Percentiles rank a stretch among this genome's conserved stretches.
Conservation (phyloP, 371 early-diverging fungal species). For the Paramicrosporidium saccamoebae region DNA sequence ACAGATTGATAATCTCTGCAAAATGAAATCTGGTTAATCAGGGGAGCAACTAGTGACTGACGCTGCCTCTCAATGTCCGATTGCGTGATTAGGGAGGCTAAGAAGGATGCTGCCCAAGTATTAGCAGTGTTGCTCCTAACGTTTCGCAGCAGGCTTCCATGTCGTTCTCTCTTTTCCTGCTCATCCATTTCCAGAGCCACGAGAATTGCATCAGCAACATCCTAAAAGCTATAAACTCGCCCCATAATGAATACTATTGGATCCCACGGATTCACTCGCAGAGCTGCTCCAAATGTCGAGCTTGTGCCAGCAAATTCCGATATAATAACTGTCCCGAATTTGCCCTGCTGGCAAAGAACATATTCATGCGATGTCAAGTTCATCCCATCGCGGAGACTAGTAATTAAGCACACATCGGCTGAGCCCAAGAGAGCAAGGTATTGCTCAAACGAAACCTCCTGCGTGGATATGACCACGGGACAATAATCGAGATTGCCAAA, state of each 20-base stretch:
- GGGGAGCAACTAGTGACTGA: no score
- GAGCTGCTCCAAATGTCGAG: slow-evolving; percentile 50
- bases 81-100: no score
- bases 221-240: slow-evolving; percentile 8
- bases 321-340: slow-evolving; percentile 60
- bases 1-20: no score
- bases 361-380: slow-evolving; percentile 93
- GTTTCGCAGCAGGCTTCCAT: slow-evolving; percentile 42
- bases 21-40: no score
- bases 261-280: slow-evolving; percentile 94
- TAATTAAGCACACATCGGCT: slow-evolving; percentile 81
- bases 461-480: slow-evolving; percentile 35
- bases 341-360: slow-evolving; percentile 78
- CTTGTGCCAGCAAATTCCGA: slow-evolving; percentile 92
- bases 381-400: slow-evolving; percentile 94
- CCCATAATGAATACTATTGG: slow-evolving; percentile 9
- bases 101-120: slow-evolving; percentile 64
- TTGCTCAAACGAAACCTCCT: slow-evolving; percentile 65
- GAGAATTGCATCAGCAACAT: slow-evolving; percentile 68
- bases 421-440: slow-evolving; percentile 71
- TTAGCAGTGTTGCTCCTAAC: slow-evolving; percentile 60
- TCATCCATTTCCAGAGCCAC: slow-evolving; percentile 46
- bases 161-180: slow-evolving; percentile 39
- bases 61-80: no score
- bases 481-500: slow-evolving; percentile 24